Base-by-base conservation (phyloP, 805 yeast genomes). In the Ogataea zsoltii region DNA sequence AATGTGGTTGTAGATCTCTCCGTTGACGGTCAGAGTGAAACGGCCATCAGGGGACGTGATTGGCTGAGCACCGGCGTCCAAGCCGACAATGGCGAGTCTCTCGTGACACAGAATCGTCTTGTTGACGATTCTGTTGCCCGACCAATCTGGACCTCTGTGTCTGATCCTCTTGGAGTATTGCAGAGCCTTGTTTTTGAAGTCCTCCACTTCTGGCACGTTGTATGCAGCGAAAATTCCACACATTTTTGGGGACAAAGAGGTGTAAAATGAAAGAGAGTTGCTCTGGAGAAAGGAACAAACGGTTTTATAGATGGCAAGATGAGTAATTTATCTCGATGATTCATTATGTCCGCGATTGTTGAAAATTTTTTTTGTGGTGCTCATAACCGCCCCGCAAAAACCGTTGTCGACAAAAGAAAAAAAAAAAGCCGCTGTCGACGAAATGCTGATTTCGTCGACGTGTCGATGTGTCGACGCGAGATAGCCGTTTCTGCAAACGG, bases 81-180 rank as follows among this genome's bases (percentile, higher is more conserved):
- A 77, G 59, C 99, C 99, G 51, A 94, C 99, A 65, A 94, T 91
- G 55, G 98, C 95, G 66, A 94, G 77, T 76, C 99, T 88, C 76
- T 94, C 99, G 68, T 94, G 99, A 58, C 87, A 83, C 56, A 94
- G 71, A 56, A 94, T 83, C 38, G 97, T 88, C 54, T 74, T 67
- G 83, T 88, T 88, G 65, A 83, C 82, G 55, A 79, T 72, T 54
- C 77, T 67, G 82, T 89, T 90, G 63, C 99, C 99, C 31, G 90
- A 79, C 99, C 99, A 94, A 72, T 94, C 99, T 57, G 99, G 99
- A 63, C 99, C 99, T 72, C 99, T 85, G 72, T 94, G 99, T 74
- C 99, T 84, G 67, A 92, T 85, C 71, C 91, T 81, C 70, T 89
- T 92, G 51, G 98, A 79, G 66, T 88, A 77, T 67, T 88, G 95